Conservation (phyloP, 257 asterid genomes). For the Eucommia ulmoides region DNA sequence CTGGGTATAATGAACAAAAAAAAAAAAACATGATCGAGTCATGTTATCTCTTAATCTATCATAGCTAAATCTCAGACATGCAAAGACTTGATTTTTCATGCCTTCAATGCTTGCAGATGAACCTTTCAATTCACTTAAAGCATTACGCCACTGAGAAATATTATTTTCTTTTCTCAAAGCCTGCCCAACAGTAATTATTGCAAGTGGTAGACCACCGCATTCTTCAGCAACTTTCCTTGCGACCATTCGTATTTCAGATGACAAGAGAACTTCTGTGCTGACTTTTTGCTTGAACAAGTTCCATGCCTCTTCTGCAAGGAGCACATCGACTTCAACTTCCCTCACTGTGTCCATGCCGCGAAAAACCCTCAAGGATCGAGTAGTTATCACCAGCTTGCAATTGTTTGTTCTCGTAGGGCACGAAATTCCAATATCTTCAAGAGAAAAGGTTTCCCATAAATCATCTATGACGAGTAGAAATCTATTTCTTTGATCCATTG, state of each 20-base stretch:
- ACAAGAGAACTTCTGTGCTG: constrained; percentile 7
- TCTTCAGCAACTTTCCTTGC: constrained; percentile 15
- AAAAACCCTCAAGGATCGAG: constrained; percentile 10
- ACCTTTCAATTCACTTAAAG: constrained; percentile 13
- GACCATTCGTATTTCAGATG: constrained; percentile 9
- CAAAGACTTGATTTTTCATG: constrained; percentile 14
- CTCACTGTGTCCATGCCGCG: constrained; percentile 14
- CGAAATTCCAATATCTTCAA: constrained; percentile 9
- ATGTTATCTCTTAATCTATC: constrained; percentile 15
- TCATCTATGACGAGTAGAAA: constrained; percentile 20
- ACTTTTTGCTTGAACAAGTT: constrained; percentile 18
- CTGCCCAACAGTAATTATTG: constrained; percentile 18
- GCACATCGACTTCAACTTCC: constrained; percentile 11
- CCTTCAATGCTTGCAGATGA: constrained; percentile 13
- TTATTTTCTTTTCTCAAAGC: constrained; percentile 17
- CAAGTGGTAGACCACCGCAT: constrained; percentile 24
- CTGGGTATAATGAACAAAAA: constrained; percentile 21
- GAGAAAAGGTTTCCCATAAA: constrained; percentile 17
- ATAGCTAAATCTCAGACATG: constrained; percentile 21
- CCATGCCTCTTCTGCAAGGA: constrained; percentile 13
- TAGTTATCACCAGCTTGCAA: constrained; percentile 11
- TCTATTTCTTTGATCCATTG: constrained; percentile 7
- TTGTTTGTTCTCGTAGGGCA: neutral
- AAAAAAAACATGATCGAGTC: constrained; percentile 18
- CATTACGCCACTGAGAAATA: constrained; percentile 11